Conservation (phyloP, 257 asterid genomes). For the Solanum medicagineum region DNA sequence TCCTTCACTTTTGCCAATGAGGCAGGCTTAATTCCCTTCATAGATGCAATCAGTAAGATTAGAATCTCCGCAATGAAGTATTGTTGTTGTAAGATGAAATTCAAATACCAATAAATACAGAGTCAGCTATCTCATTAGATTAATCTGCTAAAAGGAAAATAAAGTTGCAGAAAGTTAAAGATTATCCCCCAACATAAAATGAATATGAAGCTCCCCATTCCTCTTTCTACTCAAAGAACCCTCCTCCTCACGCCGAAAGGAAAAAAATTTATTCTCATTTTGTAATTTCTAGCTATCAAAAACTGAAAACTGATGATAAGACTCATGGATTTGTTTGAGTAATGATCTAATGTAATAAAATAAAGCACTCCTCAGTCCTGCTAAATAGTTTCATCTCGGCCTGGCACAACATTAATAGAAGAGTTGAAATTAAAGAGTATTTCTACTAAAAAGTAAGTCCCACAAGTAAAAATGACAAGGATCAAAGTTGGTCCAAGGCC, state of each 20-base stretch:
- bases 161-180: neutral
- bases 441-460: neutral
- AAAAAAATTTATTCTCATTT: neutral
- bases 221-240: neutral
- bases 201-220: neutral
- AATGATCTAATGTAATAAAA: neutral
- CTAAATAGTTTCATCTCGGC: neutral
- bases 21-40: slow-evolving; percentile 94
- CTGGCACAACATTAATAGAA: neutral
- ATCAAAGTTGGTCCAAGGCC: neutral
- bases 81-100: neutral
- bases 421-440: neutral
- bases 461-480: neutral
- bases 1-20: slow-evolving; percentile 78
- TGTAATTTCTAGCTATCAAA: neutral
- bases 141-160: neutral
- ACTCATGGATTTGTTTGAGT: neutral
- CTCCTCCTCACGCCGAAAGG: neutral
- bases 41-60: neutral
- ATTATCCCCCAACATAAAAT: neutral
- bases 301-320: neutral
- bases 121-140: neutral
- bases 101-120: neutral
- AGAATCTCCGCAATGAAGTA: neutral
- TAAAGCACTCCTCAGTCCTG: neutral